Percentiles rank a stretch among this genome's conserved stretches.
Evolutionary conservation across 371 early-diverging fungal species (phyloP).

Genomic region (Syncephalis fuscata): DNA sequence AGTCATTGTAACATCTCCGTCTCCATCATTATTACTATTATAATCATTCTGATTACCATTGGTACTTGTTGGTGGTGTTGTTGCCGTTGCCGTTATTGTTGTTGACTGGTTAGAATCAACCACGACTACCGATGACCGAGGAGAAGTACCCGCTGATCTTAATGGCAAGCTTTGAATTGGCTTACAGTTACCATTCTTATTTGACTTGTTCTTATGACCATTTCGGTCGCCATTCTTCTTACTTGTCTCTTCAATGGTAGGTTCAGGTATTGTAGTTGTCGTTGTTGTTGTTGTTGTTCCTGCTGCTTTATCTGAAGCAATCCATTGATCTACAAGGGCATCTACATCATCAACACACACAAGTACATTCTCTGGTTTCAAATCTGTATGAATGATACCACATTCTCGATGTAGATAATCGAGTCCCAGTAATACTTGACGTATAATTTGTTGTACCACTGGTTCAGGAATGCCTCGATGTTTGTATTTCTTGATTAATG

Average conservation of each 20-base stretch:
- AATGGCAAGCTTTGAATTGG: slow-evolving; percentile 5
- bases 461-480: slow-evolving; percentile 71
- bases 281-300: no score
- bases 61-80: not conserved
- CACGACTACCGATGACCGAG: slow-evolving; percentile 7
- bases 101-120: slow-evolving; percentile 6
- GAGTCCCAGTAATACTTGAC: slow-evolving; percentile 77
- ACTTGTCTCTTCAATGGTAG: no score
- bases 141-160: slow-evolving; percentile 10
- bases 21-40: not conserved
- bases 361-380: slow-evolving; percentile 94
- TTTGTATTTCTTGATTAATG: slow-evolving; percentile 54
- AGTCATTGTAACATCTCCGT: not conserved
- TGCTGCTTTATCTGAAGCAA: not conserved
- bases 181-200: slow-evolving; percentile 11
- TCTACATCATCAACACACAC: slow-evolving; percentile 78
- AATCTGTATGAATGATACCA: slow-evolving; percentile 96
- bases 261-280: no score
- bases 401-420: slow-evolving; percentile 92
- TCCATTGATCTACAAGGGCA: slow-evolving; percentile 12
- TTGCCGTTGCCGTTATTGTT: slow-evolving; percentile 1
- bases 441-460: slow-evolving; percentile 73
- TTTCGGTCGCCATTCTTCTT: no score
- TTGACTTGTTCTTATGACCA: slow-evolving; percentile 3
- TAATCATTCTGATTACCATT: not conserved